Conservation (phyloP, 768 basidiomycete genomes). For the Tricholoma furcatifolium region DNA sequence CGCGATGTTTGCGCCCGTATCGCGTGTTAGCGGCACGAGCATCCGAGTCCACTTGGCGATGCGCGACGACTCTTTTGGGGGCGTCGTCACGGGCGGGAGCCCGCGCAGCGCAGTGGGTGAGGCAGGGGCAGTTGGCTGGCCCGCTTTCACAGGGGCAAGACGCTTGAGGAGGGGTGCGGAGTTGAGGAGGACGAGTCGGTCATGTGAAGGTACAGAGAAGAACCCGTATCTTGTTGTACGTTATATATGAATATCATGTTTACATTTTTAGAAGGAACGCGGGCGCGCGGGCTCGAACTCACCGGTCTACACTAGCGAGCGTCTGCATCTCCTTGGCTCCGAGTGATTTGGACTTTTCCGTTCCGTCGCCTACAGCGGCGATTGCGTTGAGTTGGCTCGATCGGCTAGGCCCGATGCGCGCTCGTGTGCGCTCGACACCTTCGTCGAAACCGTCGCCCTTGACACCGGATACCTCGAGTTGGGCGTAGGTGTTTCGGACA, state of each 20-base stretch:
- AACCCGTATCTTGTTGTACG: constrained; percentile 78
- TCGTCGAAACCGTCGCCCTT: constrained; percentile 94
- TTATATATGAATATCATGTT: constrained; percentile 10
- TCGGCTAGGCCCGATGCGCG: constrained; percentile 54
- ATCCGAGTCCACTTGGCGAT: constrained; percentile 94
- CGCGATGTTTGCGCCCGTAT: constrained; percentile 74
- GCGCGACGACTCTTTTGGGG: constrained; percentile 68
- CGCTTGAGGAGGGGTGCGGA: constrained; percentile 61
- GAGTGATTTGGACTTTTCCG: constrained; percentile 66
- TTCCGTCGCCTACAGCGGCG: constrained; percentile 51
- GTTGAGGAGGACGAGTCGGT: constrained; percentile 76
- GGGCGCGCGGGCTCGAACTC: constrained; percentile 26
- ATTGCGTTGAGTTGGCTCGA: constrained; percentile 60
- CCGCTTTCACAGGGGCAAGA: constrained; percentile 43
- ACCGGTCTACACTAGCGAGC: constrained; percentile 85
- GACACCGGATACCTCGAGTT: constrained; percentile 87
- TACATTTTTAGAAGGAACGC: not conserved
- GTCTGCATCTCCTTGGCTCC: constrained; percentile 71
- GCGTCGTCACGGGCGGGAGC: constrained; percentile 46
- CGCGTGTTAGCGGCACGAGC: constrained; percentile 67
- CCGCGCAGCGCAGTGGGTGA: constrained; percentile 44
- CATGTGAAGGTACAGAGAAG: constrained; percentile 76
- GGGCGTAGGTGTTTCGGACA: constrained; percentile 85
- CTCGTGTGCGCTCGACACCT: constrained; percentile 90
- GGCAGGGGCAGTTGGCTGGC: constrained; percentile 43